Base-by-base conservation (phyloP, 495 filamentous ascomycete genomes). In the Penicillium ochrochloron region DNA sequence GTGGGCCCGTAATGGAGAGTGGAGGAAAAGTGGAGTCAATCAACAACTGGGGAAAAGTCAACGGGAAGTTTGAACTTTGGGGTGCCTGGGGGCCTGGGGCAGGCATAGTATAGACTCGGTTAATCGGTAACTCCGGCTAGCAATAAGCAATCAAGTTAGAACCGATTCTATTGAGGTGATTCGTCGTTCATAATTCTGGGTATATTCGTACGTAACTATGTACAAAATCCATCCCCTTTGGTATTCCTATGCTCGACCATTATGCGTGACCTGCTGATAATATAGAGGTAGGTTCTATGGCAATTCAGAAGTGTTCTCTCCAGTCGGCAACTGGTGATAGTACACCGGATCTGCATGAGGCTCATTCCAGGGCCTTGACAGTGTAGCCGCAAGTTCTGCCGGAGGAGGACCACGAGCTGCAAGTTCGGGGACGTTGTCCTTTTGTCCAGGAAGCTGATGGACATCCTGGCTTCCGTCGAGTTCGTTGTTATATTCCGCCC, bases 21-120 rank as follows among this genome's bases (percentile, higher is more conserved):
- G 51, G 51, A 29, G 29, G 17, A 53, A 53, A 4, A 53, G 51
- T 53, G 51, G 51, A 53, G 50, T 53, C 25, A 10, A 27, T 9
- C 51, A 31, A 31, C 15, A 17, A 12, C 4, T 7, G 48, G 35
- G 35, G 35, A 10, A 37, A 37, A 11, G 35, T 37, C 35, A 37
- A 37, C 35, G 35, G 35, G 35, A 37, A 27, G 25, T 37, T 37
- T 14, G 25, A 27, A 27, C 1, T 27, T 27, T 4, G 25, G 25
- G 25, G 25, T 27, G 25, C 25, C 25, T 27, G 25, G 25, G 25
- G 25, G 25, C 25, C 44, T 48, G 44, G 44, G 44, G 44, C 3
- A 23, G 44, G 33, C 7, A n/a, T n/a, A n/a, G n/a, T 14, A 10
- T 9, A 19, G 44, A 23, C 42, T 46, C 42, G 42, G 42, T 46